phyloP scores from a whole-genome alignment of 495 filamentous ascomycete genomes.

The Penicillium flavigenum region DNA sequence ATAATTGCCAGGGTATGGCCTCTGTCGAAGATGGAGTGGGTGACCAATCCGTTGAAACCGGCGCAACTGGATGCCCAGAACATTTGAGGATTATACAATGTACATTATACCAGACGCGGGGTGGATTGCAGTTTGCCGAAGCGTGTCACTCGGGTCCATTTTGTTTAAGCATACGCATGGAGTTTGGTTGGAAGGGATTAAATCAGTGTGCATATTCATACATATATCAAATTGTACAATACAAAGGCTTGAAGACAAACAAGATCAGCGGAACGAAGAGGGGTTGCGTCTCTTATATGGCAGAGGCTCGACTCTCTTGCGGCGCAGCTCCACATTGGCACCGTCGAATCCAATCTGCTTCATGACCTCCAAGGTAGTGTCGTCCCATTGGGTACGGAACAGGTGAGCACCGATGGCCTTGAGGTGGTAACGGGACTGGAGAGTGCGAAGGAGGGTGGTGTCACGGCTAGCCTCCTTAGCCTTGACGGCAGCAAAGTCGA shows the following conservation, averaged over 20 bases:
- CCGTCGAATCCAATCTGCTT: conserved; percentile 68
- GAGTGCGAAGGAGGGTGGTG: conserved; percentile 67
- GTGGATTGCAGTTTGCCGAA: background rate
- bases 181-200: conserved; percentile 30
- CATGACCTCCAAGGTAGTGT: conserved; percentile 83
- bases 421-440: conserved; percentile 65
- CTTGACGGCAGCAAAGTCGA: conserved; percentile 63
- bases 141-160: background rate
- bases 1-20: conserved; percentile 67
- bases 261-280: conserved; percentile 40
- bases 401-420: conserved; percentile 77
- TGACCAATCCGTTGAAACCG: conserved; percentile 49
- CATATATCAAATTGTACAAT: conserved; percentile 50
- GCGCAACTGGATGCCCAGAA: conserved; percentile 27
- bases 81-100: background rate
- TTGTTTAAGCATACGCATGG: conserved; percentile 27
- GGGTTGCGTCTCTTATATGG: conserved; percentile 57
- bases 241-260: conserved; percentile 30
- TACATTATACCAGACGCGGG: background rate
- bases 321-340: conserved; percentile 79
- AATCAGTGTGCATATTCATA: conserved; percentile 47
- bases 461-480: conserved; percentile 54
- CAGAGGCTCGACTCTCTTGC: conserved; percentile 62
- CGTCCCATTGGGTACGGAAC: conserved; percentile 90
- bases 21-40: conserved; percentile 50